A percentile compares a stretch with the other conserved stretches of the same genome.
These are phyloP conservation scores for Lasiosphaeria ovina DNA, from an alignment of 495 filamentous ascomycete genomes.

Conservation along the genomic window DNA sequence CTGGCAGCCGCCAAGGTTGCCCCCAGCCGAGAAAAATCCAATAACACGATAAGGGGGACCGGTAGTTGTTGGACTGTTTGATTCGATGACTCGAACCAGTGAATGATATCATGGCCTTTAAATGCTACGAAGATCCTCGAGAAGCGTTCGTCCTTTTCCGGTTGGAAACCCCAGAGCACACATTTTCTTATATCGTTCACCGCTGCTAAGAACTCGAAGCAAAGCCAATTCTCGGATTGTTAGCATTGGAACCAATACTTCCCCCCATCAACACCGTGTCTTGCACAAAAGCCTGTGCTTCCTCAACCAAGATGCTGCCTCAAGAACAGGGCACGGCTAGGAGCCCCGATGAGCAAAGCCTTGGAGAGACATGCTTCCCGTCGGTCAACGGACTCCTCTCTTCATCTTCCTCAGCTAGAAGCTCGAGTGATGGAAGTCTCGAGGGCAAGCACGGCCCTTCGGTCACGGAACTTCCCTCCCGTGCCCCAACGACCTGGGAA, in stretches of 20 bases:
- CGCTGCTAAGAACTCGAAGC: too few species aligned
- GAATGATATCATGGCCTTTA: too few species aligned
- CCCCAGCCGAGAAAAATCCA: neutral
- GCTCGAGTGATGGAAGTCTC: neutral
- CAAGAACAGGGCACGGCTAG: neutral
- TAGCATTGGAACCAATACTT: neutral
- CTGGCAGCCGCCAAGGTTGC: neutral
- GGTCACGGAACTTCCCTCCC: neutral
- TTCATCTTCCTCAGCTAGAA: neutral
- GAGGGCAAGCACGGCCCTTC: neutral
- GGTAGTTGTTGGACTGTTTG: too few species aligned
- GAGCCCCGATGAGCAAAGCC: neutral
- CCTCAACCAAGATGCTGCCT: neutral
- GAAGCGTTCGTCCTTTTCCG: too few species aligned
- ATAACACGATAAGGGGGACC: too few species aligned
- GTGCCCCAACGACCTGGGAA: constrained; percentile 30
- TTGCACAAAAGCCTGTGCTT: neutral
- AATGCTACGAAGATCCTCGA: too few species aligned
- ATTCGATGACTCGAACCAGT: too few species aligned
- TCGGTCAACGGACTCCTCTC: neutral
- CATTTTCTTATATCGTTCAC: too few species aligned
- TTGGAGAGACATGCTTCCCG: neutral
- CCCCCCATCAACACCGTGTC: neutral
- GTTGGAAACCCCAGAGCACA: too few species aligned
- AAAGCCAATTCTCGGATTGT: neutral